These are phyloP conservation scores for Diplosphaera chodatii DNA, from an alignment of 139 green algal genomes.

Conservation along the genomic window DNA sequence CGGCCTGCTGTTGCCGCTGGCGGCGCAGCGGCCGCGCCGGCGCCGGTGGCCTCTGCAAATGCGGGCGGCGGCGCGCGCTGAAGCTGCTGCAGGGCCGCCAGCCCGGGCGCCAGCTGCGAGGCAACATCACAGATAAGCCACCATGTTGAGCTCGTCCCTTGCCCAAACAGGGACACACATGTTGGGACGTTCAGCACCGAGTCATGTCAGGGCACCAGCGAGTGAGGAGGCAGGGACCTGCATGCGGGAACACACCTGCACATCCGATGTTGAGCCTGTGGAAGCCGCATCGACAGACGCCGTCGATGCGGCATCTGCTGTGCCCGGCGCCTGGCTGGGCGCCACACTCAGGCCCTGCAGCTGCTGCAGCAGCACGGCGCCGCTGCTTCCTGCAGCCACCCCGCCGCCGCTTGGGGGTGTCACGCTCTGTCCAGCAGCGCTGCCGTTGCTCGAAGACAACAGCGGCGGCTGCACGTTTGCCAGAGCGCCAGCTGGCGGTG, in stretches of 20 bases:
- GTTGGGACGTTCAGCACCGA: no score
- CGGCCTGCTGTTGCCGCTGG: not conserved
- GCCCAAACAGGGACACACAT: no score
- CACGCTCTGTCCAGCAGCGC: no score
- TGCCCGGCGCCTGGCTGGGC: no score
- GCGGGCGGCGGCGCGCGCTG: not conserved
- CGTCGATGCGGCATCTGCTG: not conserved
- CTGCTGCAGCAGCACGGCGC: not conserved
- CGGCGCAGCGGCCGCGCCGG: not conserved
- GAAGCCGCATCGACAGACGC: no score
- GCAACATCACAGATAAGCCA: no score
- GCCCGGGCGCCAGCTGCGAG: not conserved
- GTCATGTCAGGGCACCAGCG: no score
- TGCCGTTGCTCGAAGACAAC: not conserved
- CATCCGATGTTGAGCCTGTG: not conserved
- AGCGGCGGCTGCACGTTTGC: not conserved
- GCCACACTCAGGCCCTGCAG: not conserved
- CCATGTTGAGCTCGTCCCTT: no score
- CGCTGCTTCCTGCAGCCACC: not conserved
- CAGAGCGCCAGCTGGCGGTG: not conserved
- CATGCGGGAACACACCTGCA: not conserved
- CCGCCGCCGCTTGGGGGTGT: not conserved
- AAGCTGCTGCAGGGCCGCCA: not conserved
- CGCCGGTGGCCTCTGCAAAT: conserved; percentile 4
- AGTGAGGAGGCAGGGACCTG: no score